Conservation (phyloP, 768 basidiomycete species). For the Omphalotus guepiniiformis region DNA sequence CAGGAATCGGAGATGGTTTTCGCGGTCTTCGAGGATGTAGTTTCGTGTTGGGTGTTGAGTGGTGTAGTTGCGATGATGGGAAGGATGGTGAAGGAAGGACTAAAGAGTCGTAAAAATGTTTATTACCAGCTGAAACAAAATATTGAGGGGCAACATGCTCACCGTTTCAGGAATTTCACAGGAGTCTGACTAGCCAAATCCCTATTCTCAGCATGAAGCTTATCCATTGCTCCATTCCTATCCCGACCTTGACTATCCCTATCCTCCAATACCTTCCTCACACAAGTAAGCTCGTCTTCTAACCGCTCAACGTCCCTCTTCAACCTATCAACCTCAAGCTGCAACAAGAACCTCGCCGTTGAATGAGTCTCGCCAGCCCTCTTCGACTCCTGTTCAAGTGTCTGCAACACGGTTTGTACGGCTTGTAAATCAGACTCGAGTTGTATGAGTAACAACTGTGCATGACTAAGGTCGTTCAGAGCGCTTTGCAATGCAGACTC, state of each 20-base stretch:
- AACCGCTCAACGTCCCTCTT: conserved; percentile 78
- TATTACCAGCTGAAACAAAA: too few species aligned
- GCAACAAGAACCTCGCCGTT: conserved; percentile 77
- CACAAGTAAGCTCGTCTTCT: conserved; percentile 72
- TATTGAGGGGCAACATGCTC: too few species aligned
- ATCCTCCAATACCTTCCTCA: conserved; percentile 64
- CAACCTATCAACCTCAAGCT: conserved; percentile 86
- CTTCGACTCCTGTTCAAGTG: conserved; percentile 71
- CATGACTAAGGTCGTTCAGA: conserved; percentile 56
- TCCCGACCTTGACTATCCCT: conserved; percentile 65
- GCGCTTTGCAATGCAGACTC: conserved; percentile 63
- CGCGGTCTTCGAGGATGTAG: too few species aligned
- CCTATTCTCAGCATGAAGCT: conserved; percentile 71
- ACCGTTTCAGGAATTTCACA: too few species aligned
- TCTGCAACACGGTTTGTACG: conserved; percentile 65
- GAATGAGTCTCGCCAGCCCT: conserved; percentile 80
- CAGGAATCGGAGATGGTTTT: too few species aligned
- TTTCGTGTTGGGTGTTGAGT: too few species aligned
- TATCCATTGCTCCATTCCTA: conserved; percentile 69
- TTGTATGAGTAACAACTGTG: conserved; percentile 58
- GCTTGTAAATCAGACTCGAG: conserved; percentile 72
- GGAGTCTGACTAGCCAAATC: conserved; percentile 77
- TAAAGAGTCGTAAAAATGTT: too few species aligned
- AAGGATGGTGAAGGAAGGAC: too few species aligned
- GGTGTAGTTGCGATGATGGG: too few species aligned